phyloP scores from a whole-genome alignment of 345 rosid species.

The Hypericum perforatum region DNA sequence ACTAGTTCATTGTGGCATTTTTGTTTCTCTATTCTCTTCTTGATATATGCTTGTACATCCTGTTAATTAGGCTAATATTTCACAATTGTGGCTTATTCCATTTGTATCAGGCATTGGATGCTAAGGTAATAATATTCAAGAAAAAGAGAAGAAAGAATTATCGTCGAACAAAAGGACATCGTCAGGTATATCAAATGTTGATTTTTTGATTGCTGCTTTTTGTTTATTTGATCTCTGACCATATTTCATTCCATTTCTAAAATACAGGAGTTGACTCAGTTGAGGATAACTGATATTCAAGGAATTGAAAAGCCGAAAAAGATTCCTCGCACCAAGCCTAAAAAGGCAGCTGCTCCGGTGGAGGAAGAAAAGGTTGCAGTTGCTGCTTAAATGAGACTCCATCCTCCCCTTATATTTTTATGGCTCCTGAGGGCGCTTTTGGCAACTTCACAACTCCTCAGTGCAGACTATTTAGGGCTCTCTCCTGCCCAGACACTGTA shows the following conservation, averaged over 20 bases:
- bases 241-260: conserved; percentile 2
- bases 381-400: conserved; percentile 31
- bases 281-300: conserved; percentile 86
- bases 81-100: not conserved
- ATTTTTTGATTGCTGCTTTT: conserved; percentile 8
- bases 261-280: conserved; percentile 78
- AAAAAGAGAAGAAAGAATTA: conserved; percentile 90
- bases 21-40: no score
- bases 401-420: not conserved
- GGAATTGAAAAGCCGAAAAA: conserved; percentile 70
- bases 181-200: conserved; percentile 45
- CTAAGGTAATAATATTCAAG: conserved; percentile 84
- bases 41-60: not conserved
- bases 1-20: no score
- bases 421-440: not conserved
- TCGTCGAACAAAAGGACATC: conserved; percentile 80
- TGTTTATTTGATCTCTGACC: not conserved
- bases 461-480: no score
- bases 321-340: conserved; percentile 26
- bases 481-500: no score
- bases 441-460: no score
- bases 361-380: conserved; percentile 44
- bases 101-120: conserved; percentile 73
- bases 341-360: conserved; percentile 25
- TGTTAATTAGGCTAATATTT: no score